Conservation (phyloP, 2,329 filamentous ascomycete species). For the Fusarium sarcochroum region DNA sequence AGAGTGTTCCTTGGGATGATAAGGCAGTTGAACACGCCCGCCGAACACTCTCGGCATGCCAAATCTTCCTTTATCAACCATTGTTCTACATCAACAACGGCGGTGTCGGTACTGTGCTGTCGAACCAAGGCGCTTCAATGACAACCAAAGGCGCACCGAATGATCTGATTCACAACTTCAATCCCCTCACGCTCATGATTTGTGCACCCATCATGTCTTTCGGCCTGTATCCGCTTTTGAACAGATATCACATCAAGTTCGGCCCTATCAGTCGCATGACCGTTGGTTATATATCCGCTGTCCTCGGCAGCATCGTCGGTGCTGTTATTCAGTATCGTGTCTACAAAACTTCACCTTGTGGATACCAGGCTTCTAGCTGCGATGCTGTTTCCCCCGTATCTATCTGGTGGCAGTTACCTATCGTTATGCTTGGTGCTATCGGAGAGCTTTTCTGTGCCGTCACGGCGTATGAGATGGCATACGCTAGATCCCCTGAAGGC, state of each 20-base stretch:
- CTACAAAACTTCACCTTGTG: slow-evolving; percentile 68
- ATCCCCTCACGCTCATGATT: slow-evolving; percentile 71
- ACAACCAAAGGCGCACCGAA: slow-evolving; percentile 68
- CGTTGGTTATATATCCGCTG: slow-evolving; percentile 68
- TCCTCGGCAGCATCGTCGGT: slow-evolving; percentile 60
- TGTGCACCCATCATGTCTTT: slow-evolving; percentile 49
- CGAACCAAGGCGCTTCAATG: slow-evolving; percentile 57
- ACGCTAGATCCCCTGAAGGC: slow-evolving; percentile 64
- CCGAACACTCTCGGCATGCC: slow-evolving; percentile 6
- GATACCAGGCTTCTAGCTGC: slow-evolving; percentile 47
- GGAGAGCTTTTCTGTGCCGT: slow-evolving; percentile 51
- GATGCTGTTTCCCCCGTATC: slow-evolving; percentile 37
- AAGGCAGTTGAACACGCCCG: slow-evolving; percentile 7
- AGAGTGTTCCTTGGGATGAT: slow-evolving; percentile 3
- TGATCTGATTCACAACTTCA: slow-evolving; percentile 72
- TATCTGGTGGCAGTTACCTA: slow-evolving; percentile 41
- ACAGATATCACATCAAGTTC: slow-evolving; percentile 66
- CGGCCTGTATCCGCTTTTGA: slow-evolving; percentile 69
- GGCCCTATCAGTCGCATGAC: slow-evolving; percentile 71
- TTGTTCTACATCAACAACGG: not conserved
- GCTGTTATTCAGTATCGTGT: slow-evolving; percentile 66
- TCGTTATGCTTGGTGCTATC: slow-evolving; percentile 49
- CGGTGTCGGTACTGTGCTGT: not conserved
- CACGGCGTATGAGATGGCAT: slow-evolving; percentile 56
- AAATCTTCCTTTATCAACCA: slow-evolving; percentile 6